phyloP scores from a whole-genome alignment of 805 yeast genomes.

The Lipomyces yamanashiensis region DNA sequence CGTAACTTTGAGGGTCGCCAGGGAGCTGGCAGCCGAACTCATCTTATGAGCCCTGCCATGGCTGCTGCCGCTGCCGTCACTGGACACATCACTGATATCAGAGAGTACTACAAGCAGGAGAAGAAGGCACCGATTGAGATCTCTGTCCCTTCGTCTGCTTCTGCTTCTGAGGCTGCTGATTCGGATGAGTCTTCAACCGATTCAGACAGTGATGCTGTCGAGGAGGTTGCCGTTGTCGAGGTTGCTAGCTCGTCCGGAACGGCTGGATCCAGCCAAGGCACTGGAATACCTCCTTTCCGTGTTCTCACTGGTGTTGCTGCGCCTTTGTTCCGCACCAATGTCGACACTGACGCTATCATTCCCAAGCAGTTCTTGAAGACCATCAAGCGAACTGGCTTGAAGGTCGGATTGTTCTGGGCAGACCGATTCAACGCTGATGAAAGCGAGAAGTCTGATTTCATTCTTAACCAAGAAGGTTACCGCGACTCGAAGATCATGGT shows the following conservation, averaged over 20 bases:
- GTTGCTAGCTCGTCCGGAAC: conserved; percentile 38
- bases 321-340: conserved; percentile 91
- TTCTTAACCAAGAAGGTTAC: conserved; percentile 84
- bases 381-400: conserved; percentile 94
- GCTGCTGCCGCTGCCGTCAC: conserved; percentile 97
- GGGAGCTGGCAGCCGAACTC: conserved; percentile 95
- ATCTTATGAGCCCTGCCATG: conserved; percentile 98
- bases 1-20: conserved; percentile 99
- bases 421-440: conserved; percentile 64
- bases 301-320: conserved; percentile 87
- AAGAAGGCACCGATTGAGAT: conserved; percentile 63
- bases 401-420: conserved; percentile 88
- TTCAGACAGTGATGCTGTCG: conserved; percentile 69
- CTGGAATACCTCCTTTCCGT: conserved; percentile 75
- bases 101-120: conserved; percentile 68
- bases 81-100: conserved; percentile 89
- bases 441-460: conserved; percentile 70
- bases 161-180: conserved; percentile 47
- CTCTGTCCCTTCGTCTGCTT: conserved; percentile 44
- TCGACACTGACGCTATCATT: conserved; percentile 97
- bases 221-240: conserved; percentile 37
- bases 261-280: conserved; percentile 44
- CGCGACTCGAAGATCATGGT: conserved; percentile 78
- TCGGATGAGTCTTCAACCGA: conserved; percentile 57
- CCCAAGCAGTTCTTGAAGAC: conserved; percentile 98